Base-by-base conservation (phyloP, 805 yeast species). In the Monosporozyma yasuniensis region DNA sequence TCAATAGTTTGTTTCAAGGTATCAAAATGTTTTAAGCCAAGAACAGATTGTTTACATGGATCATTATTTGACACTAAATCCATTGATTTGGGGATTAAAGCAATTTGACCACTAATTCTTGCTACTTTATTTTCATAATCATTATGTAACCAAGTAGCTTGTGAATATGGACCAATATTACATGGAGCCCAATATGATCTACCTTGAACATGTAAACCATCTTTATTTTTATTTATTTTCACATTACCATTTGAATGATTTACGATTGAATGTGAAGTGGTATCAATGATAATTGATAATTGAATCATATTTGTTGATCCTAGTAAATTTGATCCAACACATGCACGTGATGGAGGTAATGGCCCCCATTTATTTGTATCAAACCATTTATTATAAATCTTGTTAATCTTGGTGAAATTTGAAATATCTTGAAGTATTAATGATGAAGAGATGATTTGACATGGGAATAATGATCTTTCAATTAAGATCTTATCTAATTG, bases 101-200 rank as follows among this genome's bases (percentile, higher is more conserved):
- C 95, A 37, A 93, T 90, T 69, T 93, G 98, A 0, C 99, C 99
- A 47, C 97, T 87, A 11, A 90, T 64, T 35, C 75, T 72, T 2
- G 84, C 81, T 7, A 80, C 65, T 25, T 74, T 67, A 50, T 79
- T 77, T 18, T 61, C 61, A 12, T 60, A 64, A 54, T 79, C 81
- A n/a, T 50, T 47, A 4, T 76, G 65, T 5, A 47, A 49, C 63
- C 65, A 66, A 10, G 81, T 79, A 0, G 90, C 78, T 66, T 93
- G 99, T 0, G 99, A 91, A 63, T 93, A 93, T 0, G 99, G 99
- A 0, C 99, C 99, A 44, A 93, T 93, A 57, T 93, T 93, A 35
- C 96, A 91, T 0, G 99, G 99, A 0, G 97, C 98, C 99, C 99
- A 93, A 64, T 86, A 90, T 39, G 97, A 89, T 52, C 90, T 74